Percentiles rank a stretch among this genome's conserved stretches.
These are phyloP conservation scores for Phalaenopsis equestris DNA, from an alignment of 106 monocot species.

Conservation along the genomic window DNA sequence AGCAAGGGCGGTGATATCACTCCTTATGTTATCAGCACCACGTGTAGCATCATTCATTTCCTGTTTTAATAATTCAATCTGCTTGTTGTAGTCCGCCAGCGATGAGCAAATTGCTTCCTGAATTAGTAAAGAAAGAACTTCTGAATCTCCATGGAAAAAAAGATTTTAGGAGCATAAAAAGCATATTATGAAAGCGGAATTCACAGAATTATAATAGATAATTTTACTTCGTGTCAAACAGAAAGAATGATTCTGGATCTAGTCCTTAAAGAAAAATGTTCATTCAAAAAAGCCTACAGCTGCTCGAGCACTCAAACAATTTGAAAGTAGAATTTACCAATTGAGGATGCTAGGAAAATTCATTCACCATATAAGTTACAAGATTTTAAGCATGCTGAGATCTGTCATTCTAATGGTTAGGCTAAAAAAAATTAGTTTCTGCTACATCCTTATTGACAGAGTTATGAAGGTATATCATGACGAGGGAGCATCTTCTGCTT, in stretches of 20 bases:
- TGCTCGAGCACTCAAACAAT: too few relatives aligned
- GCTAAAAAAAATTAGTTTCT: too few relatives aligned
- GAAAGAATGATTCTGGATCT: not conserved
- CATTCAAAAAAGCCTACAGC: not conserved
- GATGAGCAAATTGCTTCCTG: conserved; percentile 98
- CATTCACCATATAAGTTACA: not conserved
- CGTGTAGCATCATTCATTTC: conserved; percentile 98
- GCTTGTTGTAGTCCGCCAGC: conserved; percentile 91
- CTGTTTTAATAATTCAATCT: conserved; percentile 86
- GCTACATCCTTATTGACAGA: too few relatives aligned
- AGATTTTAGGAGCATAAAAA: not conserved
- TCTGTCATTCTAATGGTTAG: too few relatives aligned
- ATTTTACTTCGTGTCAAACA: not conserved
- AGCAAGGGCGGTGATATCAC: conserved; percentile 86
- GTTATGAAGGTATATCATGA: too few relatives aligned
- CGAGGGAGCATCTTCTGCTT: too few relatives aligned
- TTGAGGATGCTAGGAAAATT: not conserved
- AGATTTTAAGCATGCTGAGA: too few relatives aligned
- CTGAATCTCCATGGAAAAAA: not conserved
- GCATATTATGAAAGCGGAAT: not conserved
- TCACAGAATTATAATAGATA: not conserved
- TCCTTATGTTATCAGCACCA: conserved; percentile 95
- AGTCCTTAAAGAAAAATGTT: not conserved
- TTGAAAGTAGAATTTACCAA: too few relatives aligned
- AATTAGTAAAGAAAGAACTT: not conserved